A percentile compares a stretch with the other conserved stretches of the same genome.
Conservation (phyloP, 116 monocot genomes). For the Trichopus zeylanicus region DNA sequence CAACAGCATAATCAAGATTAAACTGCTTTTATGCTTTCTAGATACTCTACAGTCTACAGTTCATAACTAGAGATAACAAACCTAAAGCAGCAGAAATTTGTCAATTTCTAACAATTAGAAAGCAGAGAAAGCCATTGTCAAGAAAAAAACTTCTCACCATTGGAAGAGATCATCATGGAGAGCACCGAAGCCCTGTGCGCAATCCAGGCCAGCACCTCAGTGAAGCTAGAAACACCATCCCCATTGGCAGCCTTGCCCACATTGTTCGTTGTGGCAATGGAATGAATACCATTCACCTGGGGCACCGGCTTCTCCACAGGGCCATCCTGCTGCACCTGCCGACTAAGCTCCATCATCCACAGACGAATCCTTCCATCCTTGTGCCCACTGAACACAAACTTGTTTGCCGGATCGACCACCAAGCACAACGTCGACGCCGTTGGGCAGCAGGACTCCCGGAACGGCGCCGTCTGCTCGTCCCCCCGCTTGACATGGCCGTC, state of each 20-base stretch:
- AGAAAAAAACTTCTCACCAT: constrained; percentile 34
- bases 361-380: constrained; percentile 87
- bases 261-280: not conserved
- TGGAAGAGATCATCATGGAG: constrained; percentile 54
- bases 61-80: no score
- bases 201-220: constrained; percentile 79
- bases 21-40: no score
- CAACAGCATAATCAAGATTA: no score
- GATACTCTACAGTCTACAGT: no score
- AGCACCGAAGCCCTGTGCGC: constrained; percentile 67
- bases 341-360: constrained; percentile 32
- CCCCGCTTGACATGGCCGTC: constrained; percentile 27
- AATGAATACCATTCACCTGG: not conserved
- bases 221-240: constrained; percentile 23
- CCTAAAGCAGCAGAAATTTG: no score
- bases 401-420: constrained; percentile 46
- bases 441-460: constrained; percentile 47
- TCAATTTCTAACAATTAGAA: no score
- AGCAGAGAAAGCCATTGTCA: not conserved
- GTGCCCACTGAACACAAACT: constrained; percentile 81
- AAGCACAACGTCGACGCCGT: constrained; percentile 61
- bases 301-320: not conserved
- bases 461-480: constrained; percentile 85
- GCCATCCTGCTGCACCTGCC: not conserved
- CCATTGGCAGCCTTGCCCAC: constrained; percentile 2